phyloP scores from a whole-genome alignment of 768 basidiomycete genomes.

The Suillus lakei region DNA sequence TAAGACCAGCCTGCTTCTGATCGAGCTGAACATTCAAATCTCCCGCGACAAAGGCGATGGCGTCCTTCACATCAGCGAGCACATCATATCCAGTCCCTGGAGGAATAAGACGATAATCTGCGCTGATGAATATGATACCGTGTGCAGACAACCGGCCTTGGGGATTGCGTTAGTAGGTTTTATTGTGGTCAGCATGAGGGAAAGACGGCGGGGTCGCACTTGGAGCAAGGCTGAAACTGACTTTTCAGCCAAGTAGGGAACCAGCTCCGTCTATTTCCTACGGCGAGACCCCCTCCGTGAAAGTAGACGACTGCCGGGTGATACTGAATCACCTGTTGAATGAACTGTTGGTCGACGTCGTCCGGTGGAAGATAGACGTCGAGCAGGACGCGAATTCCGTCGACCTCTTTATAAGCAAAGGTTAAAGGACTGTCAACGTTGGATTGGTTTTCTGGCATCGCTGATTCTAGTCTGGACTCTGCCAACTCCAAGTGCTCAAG shows the following conservation, averaged over 20 bases:
- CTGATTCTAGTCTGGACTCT: background rate
- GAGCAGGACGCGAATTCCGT: constrained; percentile 28
- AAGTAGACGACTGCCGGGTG: constrained; percentile 43
- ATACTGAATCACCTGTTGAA: background rate
- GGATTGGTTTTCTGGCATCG: background rate
- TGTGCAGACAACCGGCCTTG: constrained; percentile 49
- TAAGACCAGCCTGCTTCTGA: constrained; percentile 1
- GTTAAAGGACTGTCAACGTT: constrained; percentile 27
- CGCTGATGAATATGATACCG: constrained; percentile 64
- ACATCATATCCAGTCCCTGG: constrained; percentile 60
- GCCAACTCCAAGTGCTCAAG: too few relatives aligned
- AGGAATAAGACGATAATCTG: constrained; percentile 63
- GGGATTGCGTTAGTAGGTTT: background rate
- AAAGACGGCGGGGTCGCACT: background rate
- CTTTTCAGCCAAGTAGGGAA: constrained; percentile 69
- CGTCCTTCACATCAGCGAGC: constrained; percentile 58
- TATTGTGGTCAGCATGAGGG: background rate
- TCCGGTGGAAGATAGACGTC: constrained; percentile 39
- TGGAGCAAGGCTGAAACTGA: constrained; percentile 31
- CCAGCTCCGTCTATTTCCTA: constrained; percentile 63
- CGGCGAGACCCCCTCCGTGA: constrained; percentile 62
- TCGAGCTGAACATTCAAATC: constrained; percentile 22
- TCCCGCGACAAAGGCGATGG: constrained; percentile 51
- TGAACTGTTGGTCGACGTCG: background rate
- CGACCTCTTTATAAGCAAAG: constrained; percentile 41